Evolutionary conservation across 225 moss, liverwort and hornwort species (phyloP).

Genomic region (Pseudoscleropodium purum): DNA sequence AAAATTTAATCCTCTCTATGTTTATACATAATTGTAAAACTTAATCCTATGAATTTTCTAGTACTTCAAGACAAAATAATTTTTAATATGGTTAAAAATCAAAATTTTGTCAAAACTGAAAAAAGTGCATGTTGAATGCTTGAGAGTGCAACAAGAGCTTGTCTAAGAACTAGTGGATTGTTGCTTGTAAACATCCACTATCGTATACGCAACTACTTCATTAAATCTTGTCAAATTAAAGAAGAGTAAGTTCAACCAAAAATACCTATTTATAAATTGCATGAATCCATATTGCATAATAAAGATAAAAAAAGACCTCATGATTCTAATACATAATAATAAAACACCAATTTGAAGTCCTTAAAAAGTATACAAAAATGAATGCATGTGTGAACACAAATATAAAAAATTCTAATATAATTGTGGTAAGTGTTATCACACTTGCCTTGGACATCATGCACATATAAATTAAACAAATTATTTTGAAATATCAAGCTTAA

Average conservation of each 20-base stretch:
- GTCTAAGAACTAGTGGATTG: background rate
- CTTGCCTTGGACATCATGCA: background rate
- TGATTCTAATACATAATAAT: background rate
- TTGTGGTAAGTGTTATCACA: background rate
- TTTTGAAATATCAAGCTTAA: background rate
- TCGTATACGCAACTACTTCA: too few relatives aligned
- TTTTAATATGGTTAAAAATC: background rate
- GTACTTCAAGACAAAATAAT: background rate
- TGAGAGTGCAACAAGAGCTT: background rate
- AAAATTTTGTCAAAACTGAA: background rate
- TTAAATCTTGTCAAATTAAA: background rate
- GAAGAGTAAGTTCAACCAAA: background rate
- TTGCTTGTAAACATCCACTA: too few relatives aligned
- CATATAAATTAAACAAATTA: background rate
- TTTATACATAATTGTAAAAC: background rate
- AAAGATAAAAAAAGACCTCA: background rate
- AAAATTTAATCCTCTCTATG: background rate
- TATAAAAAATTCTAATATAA: background rate
- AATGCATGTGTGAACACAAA: background rate
- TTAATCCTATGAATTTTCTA: background rate
- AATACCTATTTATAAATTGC: background rate
- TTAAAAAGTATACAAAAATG: background rate
- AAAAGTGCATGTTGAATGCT: background rate
- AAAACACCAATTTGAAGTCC: background rate
- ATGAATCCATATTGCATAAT: background rate